phyloP scores from a whole-genome alignment of 1,284 basidiomycete species.

The Melampsora larici-populina region DNA sequence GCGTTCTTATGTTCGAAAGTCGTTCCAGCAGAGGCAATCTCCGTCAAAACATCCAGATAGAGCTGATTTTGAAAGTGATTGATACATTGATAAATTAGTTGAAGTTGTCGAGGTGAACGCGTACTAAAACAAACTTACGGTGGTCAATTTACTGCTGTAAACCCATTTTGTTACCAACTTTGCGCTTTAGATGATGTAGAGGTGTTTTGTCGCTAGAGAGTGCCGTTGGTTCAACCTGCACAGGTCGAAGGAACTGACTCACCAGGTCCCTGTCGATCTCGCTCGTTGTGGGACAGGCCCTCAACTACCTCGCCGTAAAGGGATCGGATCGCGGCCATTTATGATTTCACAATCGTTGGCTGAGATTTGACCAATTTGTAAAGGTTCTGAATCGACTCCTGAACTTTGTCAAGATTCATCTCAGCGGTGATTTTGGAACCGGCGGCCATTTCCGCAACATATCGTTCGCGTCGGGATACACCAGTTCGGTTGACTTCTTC shows the following conservation, averaged over 20 bases:
- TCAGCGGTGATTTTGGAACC: conserved; percentile 73
- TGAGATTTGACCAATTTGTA: conserved; percentile 96
- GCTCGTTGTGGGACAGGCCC: conserved; percentile 43
- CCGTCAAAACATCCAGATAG: conserved; percentile 88
- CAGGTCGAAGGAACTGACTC: too few species aligned
- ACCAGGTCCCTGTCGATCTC: conserved; percentile 44
- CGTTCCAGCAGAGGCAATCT: conserved; percentile 95
- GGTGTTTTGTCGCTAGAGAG: conserved; percentile 87
- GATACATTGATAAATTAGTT: conserved; percentile 66
- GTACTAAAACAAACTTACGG: conserved; percentile 25
- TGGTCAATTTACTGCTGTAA: conserved; percentile 90
- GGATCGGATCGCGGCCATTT: conserved; percentile 95
- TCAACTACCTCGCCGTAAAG: conserved; percentile 91
- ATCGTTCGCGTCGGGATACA: conserved; percentile 94
- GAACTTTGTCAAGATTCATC: conserved; percentile 74
- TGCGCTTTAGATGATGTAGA: conserved; percentile 91
- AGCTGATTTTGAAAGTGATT: too few species aligned
- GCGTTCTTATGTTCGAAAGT: conserved; percentile 99
- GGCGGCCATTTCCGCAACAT: conserved; percentile 98
- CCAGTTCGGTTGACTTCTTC: conserved; percentile 89
- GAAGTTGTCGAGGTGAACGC: neutral
- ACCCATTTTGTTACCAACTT: conserved; percentile 92
- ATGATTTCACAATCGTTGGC: conserved; percentile 90
- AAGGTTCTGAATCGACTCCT: conserved; percentile 95
- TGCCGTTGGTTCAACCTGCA: conserved; percentile 67